Conservation (phyloP, 495 filamentous ascomycete species). For the Chaetomium tenue region DNA sequence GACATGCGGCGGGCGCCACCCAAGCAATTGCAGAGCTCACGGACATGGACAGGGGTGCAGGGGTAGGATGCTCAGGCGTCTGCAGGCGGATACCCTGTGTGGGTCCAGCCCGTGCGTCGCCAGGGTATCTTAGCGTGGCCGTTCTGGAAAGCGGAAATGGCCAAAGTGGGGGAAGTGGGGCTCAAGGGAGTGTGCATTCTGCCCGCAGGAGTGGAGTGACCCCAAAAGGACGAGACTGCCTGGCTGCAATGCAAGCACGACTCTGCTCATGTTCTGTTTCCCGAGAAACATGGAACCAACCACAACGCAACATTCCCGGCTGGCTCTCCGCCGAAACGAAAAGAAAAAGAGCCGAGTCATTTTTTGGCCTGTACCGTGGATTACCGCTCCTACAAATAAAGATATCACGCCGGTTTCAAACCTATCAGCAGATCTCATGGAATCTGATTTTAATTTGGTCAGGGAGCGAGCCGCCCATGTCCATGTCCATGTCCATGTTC, state of each 20-base stretch:
- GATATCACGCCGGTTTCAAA: not conserved
- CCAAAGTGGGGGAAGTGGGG: slow-evolving; percentile 11
- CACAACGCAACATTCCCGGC: not conserved
- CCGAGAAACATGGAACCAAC: slow-evolving; percentile 20
- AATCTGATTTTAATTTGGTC: not conserved
- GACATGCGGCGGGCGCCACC: slow-evolving; percentile 24
- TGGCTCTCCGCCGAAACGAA: not conserved
- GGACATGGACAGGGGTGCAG: slow-evolving; percentile 18
- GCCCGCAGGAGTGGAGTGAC: slow-evolving; percentile 6
- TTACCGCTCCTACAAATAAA: not conserved
- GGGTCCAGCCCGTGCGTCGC: slow-evolving; percentile 18
- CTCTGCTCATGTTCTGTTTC: slow-evolving; percentile 22
- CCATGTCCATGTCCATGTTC: not conserved
- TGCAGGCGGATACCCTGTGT: slow-evolving; percentile 6
- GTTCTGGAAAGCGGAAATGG: slow-evolving; percentile 26
- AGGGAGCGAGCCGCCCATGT: not conserved
- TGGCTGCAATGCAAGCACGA: no score
- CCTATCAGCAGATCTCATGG: not conserved
- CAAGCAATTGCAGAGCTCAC: slow-evolving; percentile 21
- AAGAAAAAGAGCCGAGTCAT: not conserved
- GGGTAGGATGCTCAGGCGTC: slow-evolving; percentile 11
- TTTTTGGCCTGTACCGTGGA: not conserved
- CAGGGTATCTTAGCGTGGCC: slow-evolving; percentile 22
- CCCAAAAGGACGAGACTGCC: not conserved
- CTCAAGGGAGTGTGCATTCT: slow-evolving; percentile 14